A percentile compares a stretch with the other conserved stretches of the same genome.
Evolutionary conservation across 2,329 filamentous ascomycete species (phyloP).

Genomic region (Talaromyces pinophilus): DNA sequence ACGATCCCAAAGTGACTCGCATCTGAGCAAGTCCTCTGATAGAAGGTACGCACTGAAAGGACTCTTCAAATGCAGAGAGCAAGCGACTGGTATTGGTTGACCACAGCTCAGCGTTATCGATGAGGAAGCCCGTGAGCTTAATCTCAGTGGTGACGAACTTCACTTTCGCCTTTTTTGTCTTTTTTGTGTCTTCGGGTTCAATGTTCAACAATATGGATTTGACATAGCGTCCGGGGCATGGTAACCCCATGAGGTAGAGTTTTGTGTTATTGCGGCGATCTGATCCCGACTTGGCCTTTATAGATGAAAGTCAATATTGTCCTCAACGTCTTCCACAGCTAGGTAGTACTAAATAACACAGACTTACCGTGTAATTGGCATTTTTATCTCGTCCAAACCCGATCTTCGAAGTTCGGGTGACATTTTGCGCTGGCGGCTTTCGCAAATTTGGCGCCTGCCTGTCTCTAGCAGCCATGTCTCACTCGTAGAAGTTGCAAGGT

Average conservation of each 20-base stretch:
- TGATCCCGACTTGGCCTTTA: slow-evolving; percentile 34
- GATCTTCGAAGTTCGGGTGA: background rate
- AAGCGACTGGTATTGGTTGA: slow-evolving; percentile 36
- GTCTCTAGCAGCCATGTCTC: slow-evolving; percentile 2
- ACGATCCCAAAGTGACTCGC: slow-evolving; percentile 46
- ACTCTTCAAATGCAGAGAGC: slow-evolving; percentile 34
- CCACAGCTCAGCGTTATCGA: slow-evolving; percentile 9
- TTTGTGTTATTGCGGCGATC: slow-evolving; percentile 33
- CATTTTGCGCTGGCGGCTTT: background rate
- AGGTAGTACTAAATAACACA: too few relatives aligned
- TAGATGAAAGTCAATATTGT: background rate
- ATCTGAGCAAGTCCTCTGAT: slow-evolving; percentile 43
- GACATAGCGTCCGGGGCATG: slow-evolving; percentile 25
- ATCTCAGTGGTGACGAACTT: slow-evolving; percentile 8
- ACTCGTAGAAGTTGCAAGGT: background rate
- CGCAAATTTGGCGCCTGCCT: background rate
- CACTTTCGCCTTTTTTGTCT: background rate
- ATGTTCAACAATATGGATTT: slow-evolving; percentile 1
- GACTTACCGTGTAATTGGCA: background rate
- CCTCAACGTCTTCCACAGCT: background rate
- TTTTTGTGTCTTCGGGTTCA: background rate
- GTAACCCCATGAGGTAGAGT: slow-evolving; percentile 38
- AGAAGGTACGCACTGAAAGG: slow-evolving; percentile 35
- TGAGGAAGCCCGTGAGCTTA: background rate
- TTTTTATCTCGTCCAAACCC: background rate